These are phyloP conservation scores for Phyllosticta citriasiana DNA, from an alignment of 2,329 filamentous ascomycete genomes.

Conservation along the genomic window DNA sequence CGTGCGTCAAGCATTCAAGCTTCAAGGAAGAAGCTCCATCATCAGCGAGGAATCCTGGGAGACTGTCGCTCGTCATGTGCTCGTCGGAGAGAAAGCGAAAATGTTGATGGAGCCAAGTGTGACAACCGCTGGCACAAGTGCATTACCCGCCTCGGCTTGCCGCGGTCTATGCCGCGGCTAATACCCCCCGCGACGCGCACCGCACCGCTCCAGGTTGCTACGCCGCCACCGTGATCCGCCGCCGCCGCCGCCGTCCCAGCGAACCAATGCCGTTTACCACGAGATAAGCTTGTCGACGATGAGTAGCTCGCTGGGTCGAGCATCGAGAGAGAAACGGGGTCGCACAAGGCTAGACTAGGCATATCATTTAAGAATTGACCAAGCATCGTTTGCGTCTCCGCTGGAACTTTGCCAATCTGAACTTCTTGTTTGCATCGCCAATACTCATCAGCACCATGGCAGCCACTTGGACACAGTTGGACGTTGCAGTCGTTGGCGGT, in stretches of 20 bases:
- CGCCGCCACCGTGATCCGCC: no score
- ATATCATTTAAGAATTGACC: not conserved
- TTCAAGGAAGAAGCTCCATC: not conserved
- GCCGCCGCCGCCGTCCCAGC: no score
- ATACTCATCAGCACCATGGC: not conserved
- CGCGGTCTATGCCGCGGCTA: not conserved
- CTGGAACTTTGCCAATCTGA: not conserved
- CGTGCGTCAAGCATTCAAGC: not conserved
- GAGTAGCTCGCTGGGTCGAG: not conserved
- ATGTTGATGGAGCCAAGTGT: not conserved
- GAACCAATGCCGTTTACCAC: not conserved
- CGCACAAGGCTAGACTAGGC: not conserved
- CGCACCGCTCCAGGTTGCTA: no score
- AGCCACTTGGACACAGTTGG: conserved; percentile 17
- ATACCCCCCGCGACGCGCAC: not conserved
- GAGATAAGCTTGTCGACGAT: not conserved
- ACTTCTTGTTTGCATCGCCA: not conserved
- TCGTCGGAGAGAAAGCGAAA: not conserved
- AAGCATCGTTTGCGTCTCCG: not conserved
- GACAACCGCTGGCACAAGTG: not conserved
- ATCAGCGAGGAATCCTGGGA: not conserved
- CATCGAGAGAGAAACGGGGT: not conserved
- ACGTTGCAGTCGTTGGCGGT: conserved; percentile 39
- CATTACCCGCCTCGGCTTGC: not conserved
- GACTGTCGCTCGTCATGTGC: not conserved